Percentiles rank a stretch among this genome's conserved stretches.
Evolutionary conservation across 208 protist genomes (phyloP).

Genomic region (Leishmania arabica): DNA sequence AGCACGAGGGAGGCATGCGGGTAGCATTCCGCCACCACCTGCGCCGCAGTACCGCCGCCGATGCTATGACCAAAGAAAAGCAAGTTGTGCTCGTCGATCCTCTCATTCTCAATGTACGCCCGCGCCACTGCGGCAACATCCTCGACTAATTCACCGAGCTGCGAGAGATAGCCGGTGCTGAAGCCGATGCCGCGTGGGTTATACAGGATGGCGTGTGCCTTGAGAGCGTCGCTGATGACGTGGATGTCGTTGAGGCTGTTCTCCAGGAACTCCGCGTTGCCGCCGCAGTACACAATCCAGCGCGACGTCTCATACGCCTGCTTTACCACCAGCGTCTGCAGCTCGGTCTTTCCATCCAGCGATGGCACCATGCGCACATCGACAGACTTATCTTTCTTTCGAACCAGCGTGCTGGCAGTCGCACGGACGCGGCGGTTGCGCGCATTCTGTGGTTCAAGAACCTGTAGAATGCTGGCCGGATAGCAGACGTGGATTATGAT

Average conservation of each 20-base stretch:
- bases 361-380: constrained; percentile 25
- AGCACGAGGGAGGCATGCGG: constrained; percentile 52
- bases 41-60: constrained; percentile 63
- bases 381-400: constrained; percentile 30
- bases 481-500: constrained; percentile 60
- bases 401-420: constrained; percentile 14
- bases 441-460: constrained; percentile 38
- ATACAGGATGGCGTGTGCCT: constrained; percentile 76
- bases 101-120: constrained; percentile 35
- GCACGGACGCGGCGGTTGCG: constrained; percentile 33
- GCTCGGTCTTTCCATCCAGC: constrained; percentile 24
- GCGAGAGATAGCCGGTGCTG: constrained; percentile 61
- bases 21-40: constrained; percentile 39
- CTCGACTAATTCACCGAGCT: constrained; percentile 58
- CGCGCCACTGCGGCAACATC: constrained; percentile 55
- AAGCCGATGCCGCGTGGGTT: constrained; percentile 79
- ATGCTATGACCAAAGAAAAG: constrained; percentile 87
- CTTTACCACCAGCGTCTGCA: constrained; percentile 58
- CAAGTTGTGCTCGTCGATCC: constrained; percentile 40
- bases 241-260: constrained; percentile 38
- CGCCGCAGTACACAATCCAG: constrained; percentile 83
- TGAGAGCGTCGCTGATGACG: constrained; percentile 36
- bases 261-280: constrained; percentile 84
- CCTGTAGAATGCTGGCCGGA: constrained; percentile 54
- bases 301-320: constrained; percentile 34